Percentiles rank a stretch among this genome's conserved stretches.
These are phyloP conservation scores for Clarkia xantiana DNA, from an alignment of 345 rosid species.

Conservation along the genomic window DNA sequence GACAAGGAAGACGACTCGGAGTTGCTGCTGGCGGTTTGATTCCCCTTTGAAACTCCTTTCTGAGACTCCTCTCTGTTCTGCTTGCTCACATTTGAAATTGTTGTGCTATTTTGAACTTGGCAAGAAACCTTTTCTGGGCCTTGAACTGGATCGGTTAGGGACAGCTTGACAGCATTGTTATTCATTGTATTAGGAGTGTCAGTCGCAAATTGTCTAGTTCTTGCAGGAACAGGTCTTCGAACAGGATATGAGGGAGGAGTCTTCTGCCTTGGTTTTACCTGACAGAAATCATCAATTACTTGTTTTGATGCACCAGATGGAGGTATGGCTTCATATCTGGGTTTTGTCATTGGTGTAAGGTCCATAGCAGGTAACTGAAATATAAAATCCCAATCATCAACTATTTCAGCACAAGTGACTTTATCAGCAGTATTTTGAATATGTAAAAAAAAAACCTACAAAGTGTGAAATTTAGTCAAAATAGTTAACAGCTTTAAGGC, in stretches of 20 bases:
- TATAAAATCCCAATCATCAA: constrained; percentile 13
- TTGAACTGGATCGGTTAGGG: constrained; percentile 19
- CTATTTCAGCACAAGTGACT: constrained; percentile 1
- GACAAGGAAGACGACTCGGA: constrained; percentile 68
- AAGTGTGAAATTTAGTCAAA: no score
- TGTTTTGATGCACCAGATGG: constrained; percentile 36
- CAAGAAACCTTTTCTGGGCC: constrained; percentile 25
- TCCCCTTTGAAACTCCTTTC: constrained; percentile 31
- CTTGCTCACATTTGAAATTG: constrained; percentile 12
- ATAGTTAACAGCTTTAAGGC: no score
- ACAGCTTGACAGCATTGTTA: constrained; percentile 15
- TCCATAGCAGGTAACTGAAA: constrained; percentile 55
- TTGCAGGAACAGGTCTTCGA: constrained; percentile 38
- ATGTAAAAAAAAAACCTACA: no score
- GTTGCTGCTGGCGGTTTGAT: constrained; percentile 62
- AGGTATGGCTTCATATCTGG: constrained; percentile 54
- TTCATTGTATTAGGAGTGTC: constrained; percentile 28
- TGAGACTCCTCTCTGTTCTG: constrained; percentile 25
- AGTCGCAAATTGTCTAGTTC: constrained; percentile 33
- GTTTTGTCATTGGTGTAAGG: constrained; percentile 49
- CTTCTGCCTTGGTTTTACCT: constrained; percentile 56
- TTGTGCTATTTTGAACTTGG: constrained; percentile 14
- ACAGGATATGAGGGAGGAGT: constrained; percentile 52
- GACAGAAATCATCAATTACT: constrained; percentile 35
- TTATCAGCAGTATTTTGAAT: constrained; percentile 3